Evolutionary conservation across 495 filamentous ascomycete species (phyloP), one percentile per base, ranked within the genome.

Genomic region (Penicillium coffeae): DNA sequence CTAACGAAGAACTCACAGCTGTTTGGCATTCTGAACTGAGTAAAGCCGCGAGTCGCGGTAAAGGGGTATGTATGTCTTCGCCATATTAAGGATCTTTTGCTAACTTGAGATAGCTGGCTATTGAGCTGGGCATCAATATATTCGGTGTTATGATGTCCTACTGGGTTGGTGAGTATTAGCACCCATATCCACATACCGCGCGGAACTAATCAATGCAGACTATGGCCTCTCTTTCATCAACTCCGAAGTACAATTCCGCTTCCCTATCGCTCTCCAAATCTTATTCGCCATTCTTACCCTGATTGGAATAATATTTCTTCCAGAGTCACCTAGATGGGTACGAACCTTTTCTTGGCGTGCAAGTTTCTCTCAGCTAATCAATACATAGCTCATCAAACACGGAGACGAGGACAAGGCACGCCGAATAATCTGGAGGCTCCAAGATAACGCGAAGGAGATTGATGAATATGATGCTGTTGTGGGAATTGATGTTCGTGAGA

Each of bases 121-220:
- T 85, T 21, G 81, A 86, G 56, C 68, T 84, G 62, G 74, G 76
- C 4, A 68, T 82, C 59, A 85, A 84, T 54, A 84, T 85, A 47
- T 76, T 80, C 42, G 79, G 65, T 30, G 63, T 69, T 14, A 66
- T 66, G 59, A 58, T 60, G 14, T 60, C 65, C 4, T 69, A 69
- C 41, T 69, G 65, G 65, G 58, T 69, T 56, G 65, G 64, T 67
- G 4, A 47, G 58, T 60, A 18, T 18, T 10, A 34, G 13, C n/a
- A 32, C 15, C 21, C 5, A 9, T 22, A 32, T 0, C 36, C 7
- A n/a, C n/a, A 1, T 39, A 21, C 3, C 7, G 12, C 20, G 19
- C 50, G 32, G 19, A 43, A 3, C 16, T 20, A 2, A 38, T 9
- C 3, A 33, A 25, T 7, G 0, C 22, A 66, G 61, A 66, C 40